Conservation (phyloP, 208 protist genomes). For the Trypanosoma cruzi region DNA sequence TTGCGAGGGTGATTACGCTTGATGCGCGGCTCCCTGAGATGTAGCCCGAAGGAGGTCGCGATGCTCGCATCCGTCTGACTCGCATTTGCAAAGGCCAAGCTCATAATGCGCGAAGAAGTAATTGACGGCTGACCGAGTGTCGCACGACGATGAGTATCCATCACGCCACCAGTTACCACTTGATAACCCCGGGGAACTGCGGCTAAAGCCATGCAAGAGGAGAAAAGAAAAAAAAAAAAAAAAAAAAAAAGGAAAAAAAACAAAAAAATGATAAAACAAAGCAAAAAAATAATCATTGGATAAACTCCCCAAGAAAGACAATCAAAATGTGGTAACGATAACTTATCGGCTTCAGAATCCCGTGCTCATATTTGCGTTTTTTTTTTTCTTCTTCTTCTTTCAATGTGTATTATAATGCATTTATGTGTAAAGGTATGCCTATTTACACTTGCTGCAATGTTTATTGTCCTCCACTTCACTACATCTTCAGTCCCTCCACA, state of each 20-base stretch:
- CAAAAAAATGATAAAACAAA: background rate
- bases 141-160: background rate
- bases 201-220: background rate
- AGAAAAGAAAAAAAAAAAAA: background rate
- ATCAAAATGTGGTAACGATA: background rate
- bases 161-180: background rate
- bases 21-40: background rate
- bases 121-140: background rate
- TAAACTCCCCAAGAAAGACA: background rate
- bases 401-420: conserved; percentile 1
- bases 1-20: background rate
- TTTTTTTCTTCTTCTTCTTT: no score
- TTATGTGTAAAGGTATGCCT: background rate
- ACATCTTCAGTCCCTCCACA: conserved; percentile 11
- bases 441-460: background rate
- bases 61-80: background rate
- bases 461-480: background rate
- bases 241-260: background rate
- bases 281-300: background rate
- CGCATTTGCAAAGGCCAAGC: background rate
- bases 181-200: background rate
- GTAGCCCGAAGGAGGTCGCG: background rate
- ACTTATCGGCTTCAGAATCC: background rate
- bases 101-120: background rate
- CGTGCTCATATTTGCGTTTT: background rate